Percentiles rank a stretch among this genome's conserved stretches.
phyloP scores from a whole-genome alignment of 2,329 filamentous ascomycete species.

The Venturiaceae sp. region DNA sequence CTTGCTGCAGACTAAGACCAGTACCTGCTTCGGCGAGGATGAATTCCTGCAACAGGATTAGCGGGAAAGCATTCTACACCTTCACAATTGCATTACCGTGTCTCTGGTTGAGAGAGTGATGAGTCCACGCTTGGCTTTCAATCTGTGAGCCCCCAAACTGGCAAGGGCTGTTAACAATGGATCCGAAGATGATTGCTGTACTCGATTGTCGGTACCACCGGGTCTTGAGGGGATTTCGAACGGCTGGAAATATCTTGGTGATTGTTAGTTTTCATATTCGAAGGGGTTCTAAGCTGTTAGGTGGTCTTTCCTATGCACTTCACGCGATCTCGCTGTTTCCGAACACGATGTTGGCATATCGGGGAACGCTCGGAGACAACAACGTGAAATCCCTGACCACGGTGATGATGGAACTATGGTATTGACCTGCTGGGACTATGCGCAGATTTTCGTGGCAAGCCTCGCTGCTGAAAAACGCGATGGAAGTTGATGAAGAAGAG shows the following conservation, averaged over 20 bases:
- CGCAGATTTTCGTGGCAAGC: too few species aligned
- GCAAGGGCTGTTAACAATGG: constrained; percentile 19
- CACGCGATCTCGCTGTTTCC: not conserved
- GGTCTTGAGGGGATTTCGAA: not conserved
- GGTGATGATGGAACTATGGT: too few species aligned
- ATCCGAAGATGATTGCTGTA: constrained; percentile 14
- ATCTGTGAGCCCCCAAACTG: not conserved
- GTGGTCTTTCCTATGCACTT: not conserved
- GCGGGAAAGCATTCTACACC: not conserved
- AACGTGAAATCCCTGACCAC: too few species aligned
- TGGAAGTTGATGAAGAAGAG: not conserved
- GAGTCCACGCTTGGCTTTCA: constrained; percentile 1
- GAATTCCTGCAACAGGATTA: not conserved
- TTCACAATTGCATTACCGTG: not conserved
- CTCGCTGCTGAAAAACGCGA: not conserved
- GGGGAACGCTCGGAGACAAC: not conserved
- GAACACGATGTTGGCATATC: not conserved
- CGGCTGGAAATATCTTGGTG: not conserved
- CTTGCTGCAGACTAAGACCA: not conserved
- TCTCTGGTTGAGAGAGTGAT: constrained; percentile 5
- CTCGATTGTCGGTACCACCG: not conserved
- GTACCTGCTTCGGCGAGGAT: not conserved
- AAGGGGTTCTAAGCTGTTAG: not conserved
- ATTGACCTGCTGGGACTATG: too few species aligned
- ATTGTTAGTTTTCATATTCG: not conserved